phyloP scores from a whole-genome alignment of 148 eudicot genomes.

The Rhododendron mucronatum region DNA sequence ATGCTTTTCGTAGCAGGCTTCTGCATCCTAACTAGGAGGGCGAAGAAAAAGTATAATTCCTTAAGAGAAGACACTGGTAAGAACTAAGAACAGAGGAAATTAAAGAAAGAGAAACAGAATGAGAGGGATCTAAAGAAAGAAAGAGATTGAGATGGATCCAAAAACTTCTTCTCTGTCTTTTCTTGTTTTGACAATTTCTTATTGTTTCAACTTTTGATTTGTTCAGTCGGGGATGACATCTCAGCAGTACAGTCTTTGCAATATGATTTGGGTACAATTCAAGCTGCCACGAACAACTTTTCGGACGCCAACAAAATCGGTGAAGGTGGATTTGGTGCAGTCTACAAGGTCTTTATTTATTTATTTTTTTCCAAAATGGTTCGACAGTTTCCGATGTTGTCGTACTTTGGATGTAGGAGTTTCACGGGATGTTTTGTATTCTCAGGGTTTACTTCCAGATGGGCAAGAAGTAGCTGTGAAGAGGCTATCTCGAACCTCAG shows the following conservation, averaged over 20 bases:
- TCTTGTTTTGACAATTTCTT: background rate
- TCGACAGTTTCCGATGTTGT: background rate
- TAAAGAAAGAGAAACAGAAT: background rate
- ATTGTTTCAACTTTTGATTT: background rate
- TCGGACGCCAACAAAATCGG: slow-evolving; percentile 7
- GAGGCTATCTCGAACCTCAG: background rate
- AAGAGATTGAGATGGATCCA: background rate
- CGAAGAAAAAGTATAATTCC: background rate
- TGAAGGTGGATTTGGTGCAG: slow-evolving; percentile 17
- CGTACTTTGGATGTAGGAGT: background rate
- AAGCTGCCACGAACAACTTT: slow-evolving; percentile 6
- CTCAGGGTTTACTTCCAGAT: slow-evolving; percentile 26
- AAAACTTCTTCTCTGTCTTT: too few relatives aligned
- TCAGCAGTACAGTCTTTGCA: background rate
- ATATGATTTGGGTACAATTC: background rate
- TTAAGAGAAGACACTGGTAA: background rate
- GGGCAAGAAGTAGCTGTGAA: background rate
- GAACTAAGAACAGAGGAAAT: background rate
- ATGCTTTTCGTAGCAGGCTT: background rate
- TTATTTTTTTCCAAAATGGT: background rate
- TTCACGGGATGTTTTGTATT: background rate
- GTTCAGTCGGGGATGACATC: background rate
- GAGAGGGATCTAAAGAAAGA: background rate
- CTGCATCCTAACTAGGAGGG: background rate
- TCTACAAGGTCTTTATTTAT: background rate